phyloP scores from a whole-genome alignment of 2,329 filamentous ascomycete genomes.

The Dryadomyces quercivorus region DNA sequence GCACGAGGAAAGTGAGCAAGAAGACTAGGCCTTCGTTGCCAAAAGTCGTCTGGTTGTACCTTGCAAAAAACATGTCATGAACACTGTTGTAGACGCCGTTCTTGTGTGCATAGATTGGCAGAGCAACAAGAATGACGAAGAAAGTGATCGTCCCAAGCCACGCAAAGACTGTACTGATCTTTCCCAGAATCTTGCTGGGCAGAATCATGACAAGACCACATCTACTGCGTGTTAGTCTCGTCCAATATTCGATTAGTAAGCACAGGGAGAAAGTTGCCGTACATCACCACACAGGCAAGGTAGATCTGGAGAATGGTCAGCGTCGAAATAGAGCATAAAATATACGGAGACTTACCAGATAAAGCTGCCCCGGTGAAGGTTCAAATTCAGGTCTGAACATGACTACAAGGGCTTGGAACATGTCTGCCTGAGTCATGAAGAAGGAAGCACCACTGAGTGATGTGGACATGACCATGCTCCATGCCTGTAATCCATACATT shows the following conservation, averaged over 20 bases:
- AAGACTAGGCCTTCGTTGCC: slow-evolving; percentile 4
- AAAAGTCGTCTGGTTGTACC: background rate
- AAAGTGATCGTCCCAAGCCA: slow-evolving; percentile 2
- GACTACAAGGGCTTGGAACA: slow-evolving; percentile 5
- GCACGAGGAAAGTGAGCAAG: slow-evolving; percentile 3
- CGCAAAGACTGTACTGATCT: slow-evolving; percentile 4
- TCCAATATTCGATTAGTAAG: background rate
- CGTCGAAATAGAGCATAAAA: background rate
- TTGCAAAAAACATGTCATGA: slow-evolving; percentile 3
- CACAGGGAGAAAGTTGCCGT: background rate
- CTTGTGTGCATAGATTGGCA: background rate
- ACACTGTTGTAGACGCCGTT: background rate
- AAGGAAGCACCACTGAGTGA: slow-evolving; percentile 4
- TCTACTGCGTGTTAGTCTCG: background rate
- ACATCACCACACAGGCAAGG: slow-evolving; percentile 1
- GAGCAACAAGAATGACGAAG: slow-evolving; percentile 2
- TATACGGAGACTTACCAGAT: background rate
- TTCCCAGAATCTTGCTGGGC: slow-evolving; percentile 3
- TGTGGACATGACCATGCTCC: slow-evolving; percentile 6
- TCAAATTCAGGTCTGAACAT: slow-evolving; percentile 3
- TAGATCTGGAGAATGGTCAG: background rate
- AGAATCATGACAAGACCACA: slow-evolving; percentile 4
- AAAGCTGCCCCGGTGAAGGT: slow-evolving; percentile 2
- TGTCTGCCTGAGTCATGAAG: slow-evolving; percentile 6
- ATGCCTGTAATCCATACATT: background rate